phyloP scores from a whole-genome alignment of 768 basidiomycete genomes.

The Crepidotus variabilis region DNA sequence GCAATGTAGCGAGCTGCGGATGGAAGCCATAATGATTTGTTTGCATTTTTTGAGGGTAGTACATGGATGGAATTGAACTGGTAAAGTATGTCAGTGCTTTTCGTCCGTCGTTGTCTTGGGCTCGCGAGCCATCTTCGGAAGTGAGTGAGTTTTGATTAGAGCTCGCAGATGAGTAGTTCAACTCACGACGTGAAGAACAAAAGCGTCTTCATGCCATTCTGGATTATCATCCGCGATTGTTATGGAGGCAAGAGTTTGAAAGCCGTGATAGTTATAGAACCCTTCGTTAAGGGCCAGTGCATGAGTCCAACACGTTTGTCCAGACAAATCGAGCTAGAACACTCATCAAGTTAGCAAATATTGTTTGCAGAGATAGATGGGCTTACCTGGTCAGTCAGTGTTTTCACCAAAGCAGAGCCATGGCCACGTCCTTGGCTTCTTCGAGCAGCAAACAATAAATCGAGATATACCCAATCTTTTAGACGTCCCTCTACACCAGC shows the following conservation, averaged over 20 bases:
- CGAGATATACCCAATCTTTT: slow-evolving; percentile 26
- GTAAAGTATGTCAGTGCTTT: too few species aligned
- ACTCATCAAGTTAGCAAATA: neutral
- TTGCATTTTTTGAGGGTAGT: too few species aligned
- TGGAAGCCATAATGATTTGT: too few species aligned
- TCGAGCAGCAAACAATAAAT: slow-evolving; percentile 24
- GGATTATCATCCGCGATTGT: slow-evolving; percentile 26
- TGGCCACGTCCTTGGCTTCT: slow-evolving; percentile 24
- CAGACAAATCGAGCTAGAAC: slow-evolving; percentile 24
- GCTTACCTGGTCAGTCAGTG: slow-evolving; percentile 20
- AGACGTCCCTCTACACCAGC: slow-evolving; percentile 17
- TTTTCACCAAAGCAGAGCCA: slow-evolving; percentile 25
- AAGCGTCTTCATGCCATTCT: slow-evolving; percentile 23
- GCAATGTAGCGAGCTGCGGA: too few species aligned
- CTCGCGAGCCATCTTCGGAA: slow-evolving; percentile 16
- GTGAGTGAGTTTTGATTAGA: neutral
- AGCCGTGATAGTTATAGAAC: slow-evolving; percentile 26
- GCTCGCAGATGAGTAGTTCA: neutral
- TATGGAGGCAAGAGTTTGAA: slow-evolving; percentile 17
- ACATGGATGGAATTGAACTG: too few species aligned
- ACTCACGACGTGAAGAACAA: slow-evolving; percentile 26
- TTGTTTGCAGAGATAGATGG: neutral
- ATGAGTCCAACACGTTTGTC: slow-evolving; percentile 23
- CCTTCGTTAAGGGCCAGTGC: slow-evolving; percentile 19
- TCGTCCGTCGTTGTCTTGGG: neutral